These are phyloP conservation scores for Cutaneotrichosporon sp. DNA, from an alignment of 1,284 basidiomycete species.

Conservation along the genomic window DNA sequence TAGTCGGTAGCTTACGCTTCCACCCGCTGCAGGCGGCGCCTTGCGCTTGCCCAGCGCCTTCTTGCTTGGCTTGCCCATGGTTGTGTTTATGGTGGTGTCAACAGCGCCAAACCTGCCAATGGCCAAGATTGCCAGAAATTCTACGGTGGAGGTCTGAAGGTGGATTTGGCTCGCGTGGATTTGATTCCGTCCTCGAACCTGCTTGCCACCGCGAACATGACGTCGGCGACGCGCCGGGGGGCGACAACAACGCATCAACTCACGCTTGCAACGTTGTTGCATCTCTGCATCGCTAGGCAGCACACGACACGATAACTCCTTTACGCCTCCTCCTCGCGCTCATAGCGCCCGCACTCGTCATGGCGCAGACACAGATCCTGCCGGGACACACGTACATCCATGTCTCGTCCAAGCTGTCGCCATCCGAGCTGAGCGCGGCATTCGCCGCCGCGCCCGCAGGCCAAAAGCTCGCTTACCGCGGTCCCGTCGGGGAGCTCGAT, in stretches of 20 bases:
- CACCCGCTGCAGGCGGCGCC: conserved; percentile 3
- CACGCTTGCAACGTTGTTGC: no score
- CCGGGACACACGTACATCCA: conserved; percentile 36
- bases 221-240: neutral
- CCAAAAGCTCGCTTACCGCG: conserved; percentile 26
- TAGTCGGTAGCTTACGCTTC: conserved; percentile 5
- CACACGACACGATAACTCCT: conserved; percentile 10
- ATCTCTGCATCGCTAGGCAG: neutral
- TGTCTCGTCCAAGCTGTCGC: conserved; percentile 23
- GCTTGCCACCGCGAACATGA: neutral
- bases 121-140: conserved; percentile 12
- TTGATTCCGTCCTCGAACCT: neutral
- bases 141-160: conserved; percentile 7
- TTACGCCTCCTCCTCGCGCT: conserved; percentile 1
- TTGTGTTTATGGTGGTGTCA: neutral
- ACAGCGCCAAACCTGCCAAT: neutral
- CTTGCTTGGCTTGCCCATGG: conserved; percentile 33
- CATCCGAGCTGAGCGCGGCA: neutral
- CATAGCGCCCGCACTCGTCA: conserved; percentile 3
- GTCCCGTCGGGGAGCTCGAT: conserved; percentile 40
- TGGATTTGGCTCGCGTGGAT: no score
- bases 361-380: conserved; percentile 18
- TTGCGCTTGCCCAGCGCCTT: conserved; percentile 41
- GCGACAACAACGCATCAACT: neutral
- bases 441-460: neutral